phyloP scores from a whole-genome alignment of 306 rosid genomes.

The Hippophae gyantsensis region DNA sequence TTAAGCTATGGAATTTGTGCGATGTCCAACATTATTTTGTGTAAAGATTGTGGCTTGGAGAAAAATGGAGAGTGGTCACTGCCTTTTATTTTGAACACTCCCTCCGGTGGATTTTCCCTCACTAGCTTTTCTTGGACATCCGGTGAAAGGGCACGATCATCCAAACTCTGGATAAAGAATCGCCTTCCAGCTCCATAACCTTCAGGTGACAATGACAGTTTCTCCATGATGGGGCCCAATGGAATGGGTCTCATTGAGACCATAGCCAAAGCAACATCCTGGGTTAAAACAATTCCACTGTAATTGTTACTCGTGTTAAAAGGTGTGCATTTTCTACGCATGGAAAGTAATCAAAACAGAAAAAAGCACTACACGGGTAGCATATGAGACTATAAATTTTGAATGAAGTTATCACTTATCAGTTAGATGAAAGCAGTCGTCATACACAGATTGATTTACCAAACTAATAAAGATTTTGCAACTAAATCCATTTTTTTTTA shows the following conservation, averaged over 20 bases:
- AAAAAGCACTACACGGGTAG: no score
- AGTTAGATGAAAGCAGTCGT: no score
- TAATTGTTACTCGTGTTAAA: background rate
- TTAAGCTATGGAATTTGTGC: conserved; percentile 69
- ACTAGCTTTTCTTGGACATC: conserved; percentile 95
- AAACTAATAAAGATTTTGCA: no score
- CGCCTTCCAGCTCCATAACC: conserved; percentile 60
- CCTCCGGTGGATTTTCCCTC: conserved; percentile 91
- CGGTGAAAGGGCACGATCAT: conserved; percentile 86
- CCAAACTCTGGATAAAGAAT: conserved; percentile 80
- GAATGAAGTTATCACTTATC: no score
- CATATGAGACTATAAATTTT: no score
- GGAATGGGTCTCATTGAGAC: conserved; percentile 91
- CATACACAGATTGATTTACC: no score
- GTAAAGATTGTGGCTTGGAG: conserved; percentile 88
- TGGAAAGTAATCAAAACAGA: no score
- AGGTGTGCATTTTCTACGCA: no score
- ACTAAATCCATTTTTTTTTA: no score
- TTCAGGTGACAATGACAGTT: conserved; percentile 54
- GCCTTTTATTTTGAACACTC: conserved; percentile 91
- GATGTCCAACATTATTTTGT: conserved; percentile 81
- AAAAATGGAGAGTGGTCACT: conserved; percentile 95
- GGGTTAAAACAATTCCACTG: conserved; percentile 19
- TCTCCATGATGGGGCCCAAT: conserved; percentile 91
- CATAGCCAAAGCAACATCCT: conserved; percentile 98